A percentile compares a stretch with the other conserved stretches of the same genome.
These are phyloP conservation scores for Cladorrhinum samala DNA, from an alignment of 495 filamentous ascomycete genomes.

Conservation along the genomic window DNA sequence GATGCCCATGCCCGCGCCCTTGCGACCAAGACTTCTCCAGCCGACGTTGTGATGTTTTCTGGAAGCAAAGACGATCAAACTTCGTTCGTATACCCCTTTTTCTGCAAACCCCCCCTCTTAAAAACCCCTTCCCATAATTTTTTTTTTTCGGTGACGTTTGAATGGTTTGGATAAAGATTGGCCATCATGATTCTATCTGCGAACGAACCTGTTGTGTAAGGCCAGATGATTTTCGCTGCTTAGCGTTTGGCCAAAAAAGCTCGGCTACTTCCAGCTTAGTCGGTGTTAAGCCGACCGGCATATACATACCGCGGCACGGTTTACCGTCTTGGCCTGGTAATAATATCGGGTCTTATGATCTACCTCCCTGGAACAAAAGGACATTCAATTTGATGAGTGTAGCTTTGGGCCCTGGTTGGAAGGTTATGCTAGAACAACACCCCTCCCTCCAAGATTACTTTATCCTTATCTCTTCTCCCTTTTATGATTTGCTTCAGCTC, in stretches of 20 bases:
- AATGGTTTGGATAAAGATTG: background rate
- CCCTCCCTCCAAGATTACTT: no score
- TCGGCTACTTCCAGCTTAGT: background rate
- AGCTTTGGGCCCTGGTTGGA: background rate
- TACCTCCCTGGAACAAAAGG: background rate
- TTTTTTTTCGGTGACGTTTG: background rate
- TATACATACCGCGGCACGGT: background rate
- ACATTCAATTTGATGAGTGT: conserved; percentile 13
- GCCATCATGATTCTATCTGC: background rate
- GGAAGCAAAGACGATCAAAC: conserved; percentile 96
- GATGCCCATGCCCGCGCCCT: conserved; percentile 72
- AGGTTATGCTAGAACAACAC: no score
- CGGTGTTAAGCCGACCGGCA: background rate
- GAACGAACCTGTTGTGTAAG: background rate
- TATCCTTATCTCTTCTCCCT: no score
- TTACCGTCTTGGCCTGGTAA: background rate
- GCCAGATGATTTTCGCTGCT: background rate
- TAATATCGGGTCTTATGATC: background rate
- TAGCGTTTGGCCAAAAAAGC: background rate
- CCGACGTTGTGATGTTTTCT: conserved; percentile 96
- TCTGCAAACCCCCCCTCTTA: conserved; percentile 10
- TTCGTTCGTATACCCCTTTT: conserved; percentile 60
- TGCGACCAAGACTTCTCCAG: conserved; percentile 87
- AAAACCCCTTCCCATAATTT: conserved; percentile 3
- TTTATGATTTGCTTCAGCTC: background rate